A percentile compares a stretch with the other conserved stretches of the same genome.
Conservation (phyloP, 2,329 filamentous ascomycete genomes). For the Phyllosticta citrichinensis region DNA sequence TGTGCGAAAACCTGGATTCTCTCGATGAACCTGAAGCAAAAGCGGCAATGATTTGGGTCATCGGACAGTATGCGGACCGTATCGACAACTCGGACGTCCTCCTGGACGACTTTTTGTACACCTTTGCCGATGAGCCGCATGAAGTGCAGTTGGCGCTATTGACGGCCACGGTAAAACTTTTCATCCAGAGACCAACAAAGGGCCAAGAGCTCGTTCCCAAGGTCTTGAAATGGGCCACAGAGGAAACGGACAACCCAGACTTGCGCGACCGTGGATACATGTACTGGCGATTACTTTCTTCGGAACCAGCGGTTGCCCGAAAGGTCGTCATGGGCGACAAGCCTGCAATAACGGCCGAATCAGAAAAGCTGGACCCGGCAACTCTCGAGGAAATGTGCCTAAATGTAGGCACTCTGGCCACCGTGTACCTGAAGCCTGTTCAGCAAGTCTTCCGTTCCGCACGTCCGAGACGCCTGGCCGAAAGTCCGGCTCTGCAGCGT, state of each 20-base stretch:
- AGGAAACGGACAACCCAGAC: conserved; percentile 98
- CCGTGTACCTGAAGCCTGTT: conserved; percentile 95
- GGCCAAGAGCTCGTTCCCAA: conserved; percentile 88
- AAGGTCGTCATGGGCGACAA: conserved; percentile 95
- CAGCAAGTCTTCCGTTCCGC: conserved; percentile 93
- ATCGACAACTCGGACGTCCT: conserved; percentile 95
- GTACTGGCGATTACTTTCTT: conserved; percentile 96
- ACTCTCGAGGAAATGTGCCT: conserved; percentile 97
- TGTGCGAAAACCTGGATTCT: conserved; percentile 93
- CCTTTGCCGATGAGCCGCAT: conserved; percentile 86
- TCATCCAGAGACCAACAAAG: conserved; percentile 92
- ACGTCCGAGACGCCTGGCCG: conserved; percentile 64
- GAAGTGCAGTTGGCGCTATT: conserved; percentile 92
- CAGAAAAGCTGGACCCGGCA: conserved; percentile 79
- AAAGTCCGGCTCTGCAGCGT: conserved; percentile 78
- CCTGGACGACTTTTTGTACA: conserved; percentile 88
- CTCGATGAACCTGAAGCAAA: conserved; percentile 97
- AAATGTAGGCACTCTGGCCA: conserved; percentile 89
- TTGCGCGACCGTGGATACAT: conserved; percentile 94
- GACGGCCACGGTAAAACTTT: conserved; percentile 93
- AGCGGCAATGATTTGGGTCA: conserved; percentile 98
- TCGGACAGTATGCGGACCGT: conserved; percentile 92
- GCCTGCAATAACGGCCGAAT: conserved; percentile 90
- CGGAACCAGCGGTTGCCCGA: conserved; percentile 78
- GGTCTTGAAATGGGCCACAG: conserved; percentile 95